Base-by-base conservation (phyloP, 352 stramenopile genomes). In the Globisporangium cystogenes region DNA sequence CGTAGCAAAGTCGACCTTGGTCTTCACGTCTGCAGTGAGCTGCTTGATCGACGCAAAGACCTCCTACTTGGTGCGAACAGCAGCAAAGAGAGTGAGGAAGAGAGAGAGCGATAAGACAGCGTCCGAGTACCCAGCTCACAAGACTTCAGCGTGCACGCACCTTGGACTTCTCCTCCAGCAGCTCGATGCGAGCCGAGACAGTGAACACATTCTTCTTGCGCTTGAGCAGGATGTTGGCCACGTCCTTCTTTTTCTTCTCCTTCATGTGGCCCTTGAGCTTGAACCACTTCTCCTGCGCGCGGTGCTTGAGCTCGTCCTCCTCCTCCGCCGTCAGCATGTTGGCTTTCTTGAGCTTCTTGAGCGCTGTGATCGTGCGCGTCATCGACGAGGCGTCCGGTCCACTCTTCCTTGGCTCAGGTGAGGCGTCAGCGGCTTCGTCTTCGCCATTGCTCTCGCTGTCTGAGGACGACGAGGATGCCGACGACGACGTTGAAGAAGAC, bases 201-300 rank as follows among this genome's bases (percentile, higher is more conserved):
- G 78, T 89, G 48, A 89, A 89, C 4, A 89, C 74, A 20, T 87
- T 89, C 44, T 89, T 89, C 63, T 89, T 89, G 48, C 78, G 78
- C 58, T 85, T 89, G 44, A 89, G 68, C 33, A 87, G 35, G 46
- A 89, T 89, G 40, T 85, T 89, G 6, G 75, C 68, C 14, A 87
- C 65, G 31, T 87, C 76, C 45, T 86, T 87, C 53, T 89, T 89
- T 44, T 86, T 74, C 41, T 89, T 87, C 41, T 89, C 78, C 46
- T 87, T 86, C 29, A 89, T 60, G 59, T 89, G 78, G 12, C 75
- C 76, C 52, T 82, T 81, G 37, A 89, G 55, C 18, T 81, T 75
- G 55, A 80, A 85, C 78, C 78, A 89, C 39, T 89, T 89, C 18
- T 79, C 60, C 39, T 81, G 74, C 15, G 75, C 67, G 26, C 75